Percentiles rank a stretch among this genome's conserved stretches.
phyloP scores from a whole-genome alignment of 495 filamentous ascomycete genomes.

The Thermochaetoides thermophila region DNA sequence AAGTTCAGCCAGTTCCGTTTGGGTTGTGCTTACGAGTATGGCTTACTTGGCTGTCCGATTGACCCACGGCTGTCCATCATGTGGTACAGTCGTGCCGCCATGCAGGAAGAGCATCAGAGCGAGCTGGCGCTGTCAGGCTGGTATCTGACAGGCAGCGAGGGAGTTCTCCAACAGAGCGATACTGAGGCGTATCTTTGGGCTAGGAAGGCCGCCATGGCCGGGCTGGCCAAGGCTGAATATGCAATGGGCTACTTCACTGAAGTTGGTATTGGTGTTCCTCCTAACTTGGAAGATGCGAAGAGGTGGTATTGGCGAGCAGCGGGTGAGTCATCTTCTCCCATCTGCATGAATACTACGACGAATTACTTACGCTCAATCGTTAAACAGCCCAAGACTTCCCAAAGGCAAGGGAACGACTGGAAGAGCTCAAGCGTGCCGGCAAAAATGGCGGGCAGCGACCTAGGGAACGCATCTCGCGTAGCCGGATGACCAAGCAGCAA shows the following conservation, averaged over 20 bases:
- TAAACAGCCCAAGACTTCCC: conserved; percentile 76
- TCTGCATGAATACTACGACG: no score
- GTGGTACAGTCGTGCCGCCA: conserved; percentile 86
- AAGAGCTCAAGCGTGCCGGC: conserved; percentile 75
- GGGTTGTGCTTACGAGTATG: conserved; percentile 81
- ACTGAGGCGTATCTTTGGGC: conserved; percentile 97
- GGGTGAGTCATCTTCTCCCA: conserved; percentile 57
- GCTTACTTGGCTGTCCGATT: conserved; percentile 63
- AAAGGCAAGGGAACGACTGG: conserved; percentile 79
- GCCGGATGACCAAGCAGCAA: conserved; percentile 66
- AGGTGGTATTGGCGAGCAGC: conserved; percentile 97
- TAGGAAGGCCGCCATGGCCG: conserved; percentile 72
- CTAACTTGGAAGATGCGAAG: conserved; percentile 87
- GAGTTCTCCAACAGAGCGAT: conserved; percentile 79
- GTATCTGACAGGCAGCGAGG: conserved; percentile 87
- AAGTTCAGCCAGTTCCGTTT: conserved; percentile 89
- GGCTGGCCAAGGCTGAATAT: conserved; percentile 84
- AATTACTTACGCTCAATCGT: conserved; percentile 8
- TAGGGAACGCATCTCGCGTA: conserved; percentile 70
- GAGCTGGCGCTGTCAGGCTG: conserved; percentile 88
- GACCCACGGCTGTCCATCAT: conserved; percentile 72
- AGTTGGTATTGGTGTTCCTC: conserved; percentile 76
- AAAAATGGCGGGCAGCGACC: conserved; percentile 48
- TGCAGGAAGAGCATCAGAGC: conserved; percentile 87
- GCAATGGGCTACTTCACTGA: conserved; percentile 98